Percentiles rank a stretch among this genome's conserved stretches.
These are phyloP conservation scores for Ophiocordyceps unilateralis DNA, from an alignment of 2,329 filamentous ascomycete genomes.

Conservation along the genomic window DNA sequence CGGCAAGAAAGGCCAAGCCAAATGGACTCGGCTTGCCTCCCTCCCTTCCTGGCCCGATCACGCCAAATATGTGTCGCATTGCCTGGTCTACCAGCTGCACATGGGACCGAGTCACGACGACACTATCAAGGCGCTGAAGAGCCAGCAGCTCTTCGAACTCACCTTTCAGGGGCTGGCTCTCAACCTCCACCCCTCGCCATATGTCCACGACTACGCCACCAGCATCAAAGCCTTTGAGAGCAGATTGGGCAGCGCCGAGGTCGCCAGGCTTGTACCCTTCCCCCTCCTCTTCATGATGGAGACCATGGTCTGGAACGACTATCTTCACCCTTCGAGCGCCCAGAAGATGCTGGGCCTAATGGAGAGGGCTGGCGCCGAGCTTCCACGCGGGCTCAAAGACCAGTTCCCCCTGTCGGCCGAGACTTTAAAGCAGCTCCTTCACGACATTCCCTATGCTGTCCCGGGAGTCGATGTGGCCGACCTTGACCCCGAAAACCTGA, in stretches of 20 bases:
- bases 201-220: constrained; percentile 6
- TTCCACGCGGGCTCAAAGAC: constrained; percentile 6
- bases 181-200: not conserved
- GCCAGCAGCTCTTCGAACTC: constrained; percentile 8
- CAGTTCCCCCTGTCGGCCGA: constrained; percentile 27
- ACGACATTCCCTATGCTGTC: constrained; percentile 34
- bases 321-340: constrained; percentile 37
- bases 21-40: not conserved
- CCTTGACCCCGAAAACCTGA: constrained; percentile 22
- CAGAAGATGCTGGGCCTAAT: constrained; percentile 27
- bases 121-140: constrained; percentile 7
- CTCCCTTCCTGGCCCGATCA: constrained; percentile 13
- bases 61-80: constrained; percentile 18
- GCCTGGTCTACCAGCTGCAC: constrained; percentile 23
- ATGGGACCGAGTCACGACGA: not conserved
- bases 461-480: constrained; percentile 27
- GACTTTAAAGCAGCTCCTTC: constrained; percentile 34
- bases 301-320: constrained; percentile 44
- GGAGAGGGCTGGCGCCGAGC: constrained; percentile 10
- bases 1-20: not conserved
- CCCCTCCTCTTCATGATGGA: constrained; percentile 44
- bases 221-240: constrained; percentile 16
- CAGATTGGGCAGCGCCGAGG: constrained; percentile 9
- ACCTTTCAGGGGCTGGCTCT: constrained; percentile 9
- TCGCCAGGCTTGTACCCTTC: constrained; percentile 24